Evolutionary conservation across 441 rosid genomes (phyloP).

Genomic region (Croton setiger): DNA sequence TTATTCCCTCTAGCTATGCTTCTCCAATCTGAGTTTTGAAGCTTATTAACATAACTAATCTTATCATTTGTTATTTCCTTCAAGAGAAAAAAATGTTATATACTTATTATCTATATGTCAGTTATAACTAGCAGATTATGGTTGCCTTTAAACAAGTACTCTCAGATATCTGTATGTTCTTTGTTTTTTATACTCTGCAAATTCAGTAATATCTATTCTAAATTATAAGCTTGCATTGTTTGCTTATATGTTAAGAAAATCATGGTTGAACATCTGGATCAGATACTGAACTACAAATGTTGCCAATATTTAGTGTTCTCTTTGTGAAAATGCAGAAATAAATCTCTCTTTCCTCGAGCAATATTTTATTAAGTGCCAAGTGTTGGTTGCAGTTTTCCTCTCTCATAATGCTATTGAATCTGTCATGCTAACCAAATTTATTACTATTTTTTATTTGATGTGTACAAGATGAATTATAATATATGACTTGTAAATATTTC

Average conservation of each 20-base stretch:
- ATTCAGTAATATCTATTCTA: not conserved
- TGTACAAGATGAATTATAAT: not conserved
- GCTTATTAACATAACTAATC: not conserved
- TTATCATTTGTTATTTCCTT: too few relatives aligned
- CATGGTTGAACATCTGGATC: too few relatives aligned
- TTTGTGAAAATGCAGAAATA: not conserved
- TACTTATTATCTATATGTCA: too few relatives aligned
- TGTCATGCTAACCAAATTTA: not conserved
- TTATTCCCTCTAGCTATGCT: too few relatives aligned
- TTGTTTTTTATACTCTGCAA: too few relatives aligned
- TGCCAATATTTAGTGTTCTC: too few relatives aligned
- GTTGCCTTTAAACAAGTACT: not conserved
- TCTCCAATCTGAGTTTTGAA: not conserved
- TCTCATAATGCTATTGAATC: not conserved
- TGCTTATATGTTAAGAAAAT: not conserved
- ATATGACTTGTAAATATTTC: not conserved
- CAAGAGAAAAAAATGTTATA: too few relatives aligned
- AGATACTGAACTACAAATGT: not conserved
- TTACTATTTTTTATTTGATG: not conserved
- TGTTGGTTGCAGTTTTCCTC: conserved; percentile 6
- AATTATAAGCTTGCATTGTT: not conserved
- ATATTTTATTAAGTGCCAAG: not conserved
- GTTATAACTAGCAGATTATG: not conserved
- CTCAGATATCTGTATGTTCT: not conserved
- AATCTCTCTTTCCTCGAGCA: not conserved